Percentiles rank a stretch among this genome's conserved stretches.
Conservation (phyloP, 352 stramenopile species). For the Globisporangium ultimum region DNA sequence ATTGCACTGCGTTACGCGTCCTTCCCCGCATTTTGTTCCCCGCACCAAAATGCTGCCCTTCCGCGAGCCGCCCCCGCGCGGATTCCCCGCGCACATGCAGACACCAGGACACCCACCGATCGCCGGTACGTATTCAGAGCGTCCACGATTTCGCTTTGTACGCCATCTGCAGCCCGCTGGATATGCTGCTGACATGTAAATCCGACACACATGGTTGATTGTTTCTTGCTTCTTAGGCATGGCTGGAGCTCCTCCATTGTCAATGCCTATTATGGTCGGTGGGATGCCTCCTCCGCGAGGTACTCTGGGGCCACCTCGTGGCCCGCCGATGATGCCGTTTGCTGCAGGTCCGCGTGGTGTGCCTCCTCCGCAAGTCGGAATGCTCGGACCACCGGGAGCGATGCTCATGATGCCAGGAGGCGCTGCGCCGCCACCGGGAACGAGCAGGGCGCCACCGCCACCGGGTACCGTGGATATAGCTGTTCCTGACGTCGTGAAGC, state of each 20-base stretch:
- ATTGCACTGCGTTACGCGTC: background rate
- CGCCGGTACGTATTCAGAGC: conserved; percentile 1
- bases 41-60: conserved; percentile 17
- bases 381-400: background rate
- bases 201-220: background rate
- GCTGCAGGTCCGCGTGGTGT: background rate
- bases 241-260: background rate
- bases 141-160: background rate
- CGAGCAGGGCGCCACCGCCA: conserved; percentile 2
- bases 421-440: background rate
- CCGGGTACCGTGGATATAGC: conserved; percentile 13
- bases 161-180: background rate
- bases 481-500: conserved; percentile 8
- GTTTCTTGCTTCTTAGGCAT: conserved; percentile 4
- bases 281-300: conserved; percentile 3
- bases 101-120: conserved; percentile 4
- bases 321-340: conserved; percentile 6
- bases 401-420: conserved; percentile 5
- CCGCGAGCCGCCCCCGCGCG: conserved; percentile 14
- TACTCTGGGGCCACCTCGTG: conserved; percentile 1
- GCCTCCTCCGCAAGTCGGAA: conserved; percentile 1
- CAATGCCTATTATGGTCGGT: conserved; percentile 3
- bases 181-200: background rate
- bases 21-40: background rate
- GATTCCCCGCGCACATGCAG: conserved; percentile 10